Percentiles rank a stretch among this genome's conserved stretches.
Conservation (phyloP, 2,329 filamentous ascomycete species). For the Phyllosticta ampelicida region DNA sequence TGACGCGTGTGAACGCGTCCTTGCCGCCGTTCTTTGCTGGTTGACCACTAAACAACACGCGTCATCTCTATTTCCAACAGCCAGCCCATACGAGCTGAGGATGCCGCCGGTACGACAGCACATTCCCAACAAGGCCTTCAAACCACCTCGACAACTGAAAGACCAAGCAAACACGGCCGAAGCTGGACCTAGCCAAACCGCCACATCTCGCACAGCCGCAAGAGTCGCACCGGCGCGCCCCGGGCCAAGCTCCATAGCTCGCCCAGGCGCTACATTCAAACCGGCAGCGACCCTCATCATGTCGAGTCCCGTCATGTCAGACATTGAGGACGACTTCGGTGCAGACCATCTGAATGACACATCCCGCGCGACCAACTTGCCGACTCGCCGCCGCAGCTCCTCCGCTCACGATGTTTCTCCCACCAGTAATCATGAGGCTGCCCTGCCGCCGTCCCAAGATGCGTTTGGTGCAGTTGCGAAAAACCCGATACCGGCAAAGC, state of each 20-base stretch:
- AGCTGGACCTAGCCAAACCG: constrained; percentile 5
- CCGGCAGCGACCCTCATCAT: constrained; percentile 21
- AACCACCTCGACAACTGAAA: constrained; percentile 23
- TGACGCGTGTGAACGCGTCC: neutral
- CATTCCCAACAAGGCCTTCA: constrained; percentile 18
- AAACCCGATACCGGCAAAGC: constrained; percentile 54
- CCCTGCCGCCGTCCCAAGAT: constrained; percentile 12
- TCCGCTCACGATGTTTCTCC: neutral
- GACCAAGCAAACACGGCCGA: neutral
- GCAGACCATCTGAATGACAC: constrained; percentile 17
- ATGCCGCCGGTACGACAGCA: constrained; percentile 5
- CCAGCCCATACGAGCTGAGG: neutral
- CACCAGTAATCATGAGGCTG: neutral
- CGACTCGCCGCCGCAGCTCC: neutral
- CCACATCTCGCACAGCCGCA: constrained; percentile 17
- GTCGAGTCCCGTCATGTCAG: constrained; percentile 19
- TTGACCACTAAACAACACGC: neutral
- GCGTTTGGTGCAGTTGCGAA: neutral
- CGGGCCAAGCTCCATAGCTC: constrained; percentile 15
- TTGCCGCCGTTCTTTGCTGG: neutral
- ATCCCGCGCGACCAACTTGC: constrained; percentile 8
- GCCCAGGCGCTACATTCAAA: constrained; percentile 16
- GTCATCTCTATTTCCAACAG: neutral
- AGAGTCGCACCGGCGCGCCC: constrained; percentile 13
- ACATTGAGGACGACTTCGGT: constrained; percentile 15